Evolutionary conservation across 768 basidiomycete genomes (phyloP), one percentile per base, ranked within the genome.

Genomic region (Hericium alpestre): DNA sequence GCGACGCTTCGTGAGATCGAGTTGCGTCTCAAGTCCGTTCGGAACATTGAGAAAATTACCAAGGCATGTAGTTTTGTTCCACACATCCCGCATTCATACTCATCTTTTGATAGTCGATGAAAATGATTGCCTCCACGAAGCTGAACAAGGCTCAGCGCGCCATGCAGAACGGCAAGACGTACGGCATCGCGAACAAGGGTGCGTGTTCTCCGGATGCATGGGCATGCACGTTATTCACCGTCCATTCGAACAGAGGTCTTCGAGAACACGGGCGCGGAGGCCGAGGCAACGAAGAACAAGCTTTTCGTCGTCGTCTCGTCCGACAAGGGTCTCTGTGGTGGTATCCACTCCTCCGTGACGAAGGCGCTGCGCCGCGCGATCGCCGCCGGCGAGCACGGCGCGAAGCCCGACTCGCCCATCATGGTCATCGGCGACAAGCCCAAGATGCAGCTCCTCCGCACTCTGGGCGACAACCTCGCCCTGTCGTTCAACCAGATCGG

Each of bases 11-110:
- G 93, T 63, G 95, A 99, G 77, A 89, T 99, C 68, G 95, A 99
- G 79, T 73, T 91, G 71, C 86, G 95, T 66, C 81, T 90, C 74
- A 91, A 95, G 83, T 96, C 93, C 50, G 95, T 97, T 67, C 80
- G 81, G 72, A 96, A 96, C 78, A 95, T 95, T 71, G 92, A 96
- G 82, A 98, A 98, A 89, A 97, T 99, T 78, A 97, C 95, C 59
- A 95, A 96, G 79, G 94, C 92, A 62, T 62, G 80, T 67, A 2
- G 32, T 32, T 32, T 32, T 67, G 71, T 55, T 55, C 48, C 38
- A 1, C 27, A 13, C 20, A 4, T 1, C 18, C n/a, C n/a, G 18
- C 13, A 16, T 27, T 51, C 8, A 51, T 56, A 60, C 41, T 16
- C 49, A 39, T 67, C 13, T 15, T 43, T 32, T 47, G 3, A 9